Evolutionary conservation across 148 eudicot genomes (phyloP).

Genomic region (Amaranthus palmeri): DNA sequence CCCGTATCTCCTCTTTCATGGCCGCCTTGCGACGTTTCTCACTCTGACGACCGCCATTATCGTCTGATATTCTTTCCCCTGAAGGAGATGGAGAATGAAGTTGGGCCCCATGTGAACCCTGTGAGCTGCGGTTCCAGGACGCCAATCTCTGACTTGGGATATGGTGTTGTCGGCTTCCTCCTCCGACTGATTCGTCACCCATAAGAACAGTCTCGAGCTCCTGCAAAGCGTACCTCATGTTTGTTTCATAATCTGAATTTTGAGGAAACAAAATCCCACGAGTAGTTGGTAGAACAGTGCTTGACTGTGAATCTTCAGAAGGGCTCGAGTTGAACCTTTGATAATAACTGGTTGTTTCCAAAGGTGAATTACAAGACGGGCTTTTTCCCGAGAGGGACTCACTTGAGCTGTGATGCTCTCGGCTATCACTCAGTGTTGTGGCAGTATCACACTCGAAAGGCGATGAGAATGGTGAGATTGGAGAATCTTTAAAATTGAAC

Average conservation of each 20-base stretch:
- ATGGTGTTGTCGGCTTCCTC: slow-evolving; percentile 38
- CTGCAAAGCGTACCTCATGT: slow-evolving; percentile 41
- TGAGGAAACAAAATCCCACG: slow-evolving; percentile 22
- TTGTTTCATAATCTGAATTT: slow-evolving; percentile 28
- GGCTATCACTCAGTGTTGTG: slow-evolving; percentile 45
- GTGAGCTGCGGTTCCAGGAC: slow-evolving; percentile 38
- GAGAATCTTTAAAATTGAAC: slow-evolving; percentile 48
- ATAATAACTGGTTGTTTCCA: slow-evolving; percentile 34
- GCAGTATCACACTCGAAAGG: slow-evolving; percentile 45
- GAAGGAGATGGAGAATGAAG: slow-evolving; percentile 31
- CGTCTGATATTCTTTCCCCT: slow-evolving; percentile 22
- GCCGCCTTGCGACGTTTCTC: slow-evolving; percentile 33
- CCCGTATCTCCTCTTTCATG: slow-evolving; percentile 19
- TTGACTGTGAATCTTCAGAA: slow-evolving; percentile 25
- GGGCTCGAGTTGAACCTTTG: slow-evolving; percentile 39
- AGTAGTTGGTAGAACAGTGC: slow-evolving; percentile 8
- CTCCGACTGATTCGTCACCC: slow-evolving; percentile 42
- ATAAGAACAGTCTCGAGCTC: slow-evolving; percentile 73
- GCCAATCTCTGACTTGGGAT: slow-evolving; percentile 38
- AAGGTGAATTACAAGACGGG: slow-evolving; percentile 49
- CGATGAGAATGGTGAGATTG: slow-evolving; percentile 59
- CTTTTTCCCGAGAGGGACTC: slow-evolving; percentile 43
- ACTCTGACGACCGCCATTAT: slow-evolving; percentile 13
- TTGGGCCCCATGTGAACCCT: slow-evolving; percentile 23
- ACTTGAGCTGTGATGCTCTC: slow-evolving; percentile 52